Conservation (phyloP, 1,139 yeast genomes). For the Diutina neorugosa region DNA sequence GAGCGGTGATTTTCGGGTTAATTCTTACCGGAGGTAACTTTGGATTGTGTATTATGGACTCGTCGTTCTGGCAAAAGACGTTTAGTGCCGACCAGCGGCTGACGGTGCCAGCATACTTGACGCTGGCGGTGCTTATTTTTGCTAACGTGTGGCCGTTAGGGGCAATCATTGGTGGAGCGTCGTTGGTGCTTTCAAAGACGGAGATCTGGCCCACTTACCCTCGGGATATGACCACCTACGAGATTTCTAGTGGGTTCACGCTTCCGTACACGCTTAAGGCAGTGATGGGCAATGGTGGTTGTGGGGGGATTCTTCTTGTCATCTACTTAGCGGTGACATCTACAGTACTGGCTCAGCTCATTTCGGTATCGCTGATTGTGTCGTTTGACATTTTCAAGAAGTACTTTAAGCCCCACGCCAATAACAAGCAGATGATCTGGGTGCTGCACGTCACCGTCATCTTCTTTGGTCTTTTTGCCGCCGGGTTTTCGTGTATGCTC, state of each 20-base stretch:
- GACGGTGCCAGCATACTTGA: constrained; percentile 25
- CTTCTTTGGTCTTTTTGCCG: constrained; percentile 18
- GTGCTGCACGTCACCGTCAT: constrained; percentile 19
- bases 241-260: constrained; percentile 18
- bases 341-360: constrained; percentile 21
- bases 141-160: constrained; percentile 24
- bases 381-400: constrained; percentile 21
- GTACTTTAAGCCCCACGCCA: constrained; percentile 16
- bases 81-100: constrained; percentile 22
- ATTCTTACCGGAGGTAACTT: constrained; percentile 19
- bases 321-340: constrained; percentile 22
- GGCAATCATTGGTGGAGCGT: constrained; percentile 17
- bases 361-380: constrained; percentile 19
- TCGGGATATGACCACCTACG: constrained; percentile 14
- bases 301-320: constrained; percentile 18
- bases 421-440: constrained; percentile 16
- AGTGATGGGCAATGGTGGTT: constrained; percentile 16
- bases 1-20: constrained; percentile 18
- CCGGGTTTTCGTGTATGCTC: constrained; percentile 20
- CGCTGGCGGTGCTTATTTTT: constrained; percentile 20
- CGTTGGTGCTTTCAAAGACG: constrained; percentile 15
- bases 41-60: constrained; percentile 20
- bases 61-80: constrained; percentile 23
- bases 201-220: constrained; percentile 21
- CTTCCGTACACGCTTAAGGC: constrained; percentile 18